These are phyloP conservation scores for Cryptococcus jaspeensis DNA, from an alignment of 1,284 basidiomycete genomes.

Conservation along the genomic window DNA sequence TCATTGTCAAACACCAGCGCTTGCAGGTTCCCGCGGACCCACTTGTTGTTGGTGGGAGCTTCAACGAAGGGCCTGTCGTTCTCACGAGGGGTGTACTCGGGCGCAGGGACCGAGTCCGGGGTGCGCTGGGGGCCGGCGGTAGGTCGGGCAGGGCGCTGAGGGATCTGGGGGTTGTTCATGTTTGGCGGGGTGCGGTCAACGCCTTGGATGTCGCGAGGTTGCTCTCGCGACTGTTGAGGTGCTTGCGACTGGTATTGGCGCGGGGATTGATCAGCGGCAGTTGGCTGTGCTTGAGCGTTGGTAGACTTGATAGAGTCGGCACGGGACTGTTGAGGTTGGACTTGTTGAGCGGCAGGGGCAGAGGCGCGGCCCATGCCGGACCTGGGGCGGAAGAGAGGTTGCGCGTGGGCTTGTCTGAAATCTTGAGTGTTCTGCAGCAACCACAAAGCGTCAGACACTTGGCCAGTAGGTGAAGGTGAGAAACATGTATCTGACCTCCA, in stretches of 20 bases:
- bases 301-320: background rate
- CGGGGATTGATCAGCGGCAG: no score
- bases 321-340: background rate
- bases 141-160: no score
- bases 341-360: background rate
- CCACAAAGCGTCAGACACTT: no score
- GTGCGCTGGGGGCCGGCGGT: no score
- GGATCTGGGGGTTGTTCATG: no score
- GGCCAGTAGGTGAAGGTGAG: no score
- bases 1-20: conserved; percentile 1
- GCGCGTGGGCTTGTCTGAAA: background rate
- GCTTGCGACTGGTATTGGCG: background rate
- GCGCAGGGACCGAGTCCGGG: no score
- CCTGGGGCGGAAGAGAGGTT: background rate
- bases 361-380: background rate
- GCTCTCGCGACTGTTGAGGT: conserved; percentile 62
- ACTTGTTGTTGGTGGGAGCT: background rate
- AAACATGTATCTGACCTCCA: no score
- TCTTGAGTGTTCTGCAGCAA: background rate
- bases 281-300: background rate
- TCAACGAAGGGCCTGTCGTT: no score
- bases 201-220: conserved; percentile 72
- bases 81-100: no score
- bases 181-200: conserved; percentile 66
- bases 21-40: background rate